Conservation (phyloP, 306 rosid genomes). For the Begonia masoniana region DNA sequence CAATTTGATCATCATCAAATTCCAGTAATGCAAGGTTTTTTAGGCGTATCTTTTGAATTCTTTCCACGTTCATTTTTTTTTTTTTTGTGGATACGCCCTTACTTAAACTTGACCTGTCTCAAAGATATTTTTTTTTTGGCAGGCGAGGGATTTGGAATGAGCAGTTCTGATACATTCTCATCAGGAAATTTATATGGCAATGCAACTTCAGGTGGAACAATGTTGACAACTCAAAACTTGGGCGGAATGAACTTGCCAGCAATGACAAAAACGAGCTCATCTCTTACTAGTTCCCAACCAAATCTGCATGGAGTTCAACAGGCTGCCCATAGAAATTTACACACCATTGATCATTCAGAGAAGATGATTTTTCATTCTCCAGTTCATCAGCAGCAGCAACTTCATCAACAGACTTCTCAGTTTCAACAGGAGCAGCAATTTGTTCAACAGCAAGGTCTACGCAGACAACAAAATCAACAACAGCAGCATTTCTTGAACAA, state of each 20-base stretch:
- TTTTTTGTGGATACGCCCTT: too few relatives aligned
- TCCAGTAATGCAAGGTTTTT: too few relatives aligned
- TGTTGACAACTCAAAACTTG: conserved; percentile 56
- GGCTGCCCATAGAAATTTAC: conserved; percentile 48
- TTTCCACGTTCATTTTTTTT: too few relatives aligned
- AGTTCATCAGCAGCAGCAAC: conserved; percentile 46
- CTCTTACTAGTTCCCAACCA: conserved; percentile 42
- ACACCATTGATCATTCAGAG: conserved; percentile 47
- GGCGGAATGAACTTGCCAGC: conserved; percentile 49
- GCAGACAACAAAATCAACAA: conserved; percentile 55
- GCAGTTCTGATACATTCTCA: conserved; percentile 43
- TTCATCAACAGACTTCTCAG: conserved; percentile 54
- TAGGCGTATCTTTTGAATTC: too few relatives aligned
- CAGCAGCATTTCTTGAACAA: conserved; percentile 41
- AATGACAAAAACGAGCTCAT: conserved; percentile 42
- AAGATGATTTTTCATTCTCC: conserved; percentile 66
- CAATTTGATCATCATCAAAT: conserved; percentile 48
- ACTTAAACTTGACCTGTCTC: conserved; percentile 2
- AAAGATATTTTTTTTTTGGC: conserved; percentile 17
- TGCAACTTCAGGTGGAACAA: conserved; percentile 45
- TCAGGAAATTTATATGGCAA: conserved; percentile 61
- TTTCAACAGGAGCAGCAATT: conserved; percentile 56
- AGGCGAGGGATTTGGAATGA: conserved; percentile 80
- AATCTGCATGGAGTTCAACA: conserved; percentile 56
- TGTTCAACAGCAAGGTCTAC: conserved; percentile 41